These are phyloP conservation scores for Solanum pimpinellifolium DNA, from an alignment of 257 asterid genomes.

Conservation along the genomic window DNA sequence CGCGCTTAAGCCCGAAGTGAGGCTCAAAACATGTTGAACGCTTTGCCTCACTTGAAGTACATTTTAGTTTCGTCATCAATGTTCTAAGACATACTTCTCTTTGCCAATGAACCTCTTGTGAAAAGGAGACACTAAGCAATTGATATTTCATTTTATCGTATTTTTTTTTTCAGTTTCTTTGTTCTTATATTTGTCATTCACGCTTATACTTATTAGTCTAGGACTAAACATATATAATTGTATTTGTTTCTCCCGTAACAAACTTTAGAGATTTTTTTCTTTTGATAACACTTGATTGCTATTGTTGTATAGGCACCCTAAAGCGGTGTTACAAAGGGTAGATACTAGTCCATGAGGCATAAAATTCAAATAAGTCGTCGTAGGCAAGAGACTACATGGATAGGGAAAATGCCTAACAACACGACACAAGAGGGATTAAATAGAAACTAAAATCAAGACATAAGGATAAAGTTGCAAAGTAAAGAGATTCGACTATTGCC, in stretches of 20 bases:
- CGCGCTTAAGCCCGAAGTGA: neutral
- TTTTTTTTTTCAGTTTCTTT: neutral
- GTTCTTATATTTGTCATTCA: neutral
- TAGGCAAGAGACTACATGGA: neutral
- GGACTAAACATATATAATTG: neutral
- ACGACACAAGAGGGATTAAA: neutral
- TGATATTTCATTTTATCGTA: neutral
- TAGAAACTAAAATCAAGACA: neutral
- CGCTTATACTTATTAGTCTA: neutral
- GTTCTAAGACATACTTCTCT: neutral
- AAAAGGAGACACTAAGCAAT: neutral
- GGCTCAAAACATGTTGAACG: neutral
- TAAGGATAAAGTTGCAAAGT: neutral
- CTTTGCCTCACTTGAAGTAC: neutral
- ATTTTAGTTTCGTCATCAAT: neutral
- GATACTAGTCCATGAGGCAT: neutral
- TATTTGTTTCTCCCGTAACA: neutral
- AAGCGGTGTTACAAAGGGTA: neutral
- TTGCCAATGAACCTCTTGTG: neutral
- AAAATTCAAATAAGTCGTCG: neutral
- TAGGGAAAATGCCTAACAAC: neutral
- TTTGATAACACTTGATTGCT: neutral
- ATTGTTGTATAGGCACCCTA: neutral
- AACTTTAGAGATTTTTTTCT: neutral
- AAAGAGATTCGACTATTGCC: neutral